Evolutionary conservation across 192 early-diverging fungal genomes (phyloP), one percentile per base, ranked within the genome.

Genomic region (Backusella psychrophila): DNA sequence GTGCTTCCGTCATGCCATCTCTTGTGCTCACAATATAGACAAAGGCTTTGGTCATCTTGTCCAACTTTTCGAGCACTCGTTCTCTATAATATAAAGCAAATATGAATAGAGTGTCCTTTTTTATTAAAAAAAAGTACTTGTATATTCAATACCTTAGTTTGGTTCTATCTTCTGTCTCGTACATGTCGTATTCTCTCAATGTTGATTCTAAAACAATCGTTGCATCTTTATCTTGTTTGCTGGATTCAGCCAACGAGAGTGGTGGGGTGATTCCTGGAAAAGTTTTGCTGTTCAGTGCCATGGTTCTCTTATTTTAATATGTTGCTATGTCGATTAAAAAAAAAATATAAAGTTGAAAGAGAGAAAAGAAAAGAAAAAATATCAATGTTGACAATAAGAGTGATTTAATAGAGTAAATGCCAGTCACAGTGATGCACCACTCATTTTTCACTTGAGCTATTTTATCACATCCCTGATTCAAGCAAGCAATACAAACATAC

Each of bases 121-220:
- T 14, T 29, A 7, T 41, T 41, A 41, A 7, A 5, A 41, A 7
- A 5, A 44, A 17, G 12, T 4, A 17, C 42, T 41, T 21, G 11
- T 3, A 17, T 74, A 23, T 11, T 4, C 23, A 17, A 42, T 75
- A 90, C 89, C 90, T 79, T 71, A 88, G 75, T 33, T 79, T 77
- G 5, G 86, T 75, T 71, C 87, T 86, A 71, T 92, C 85, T 34
- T 86, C 82, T 49, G 73, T 81, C 71, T 92, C 91, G 80, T 87
- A 90, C 78, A 86, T 86, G 7, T 84, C 81, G 46, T 85, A 76
- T 21, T 84, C 80, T n/a, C 72, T 77, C 56, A 92, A 69, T 3
- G 88, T 85, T 21, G 80, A 52, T 15, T 86, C 82, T 14, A 92
- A 71, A 6, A 72, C 41, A 29, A 77, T 75, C 9, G 84, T 89